Evolutionary conservation across 2,329 filamentous ascomycete genomes (phyloP).

Genomic region (Tolypocladium paradoxum): DNA sequence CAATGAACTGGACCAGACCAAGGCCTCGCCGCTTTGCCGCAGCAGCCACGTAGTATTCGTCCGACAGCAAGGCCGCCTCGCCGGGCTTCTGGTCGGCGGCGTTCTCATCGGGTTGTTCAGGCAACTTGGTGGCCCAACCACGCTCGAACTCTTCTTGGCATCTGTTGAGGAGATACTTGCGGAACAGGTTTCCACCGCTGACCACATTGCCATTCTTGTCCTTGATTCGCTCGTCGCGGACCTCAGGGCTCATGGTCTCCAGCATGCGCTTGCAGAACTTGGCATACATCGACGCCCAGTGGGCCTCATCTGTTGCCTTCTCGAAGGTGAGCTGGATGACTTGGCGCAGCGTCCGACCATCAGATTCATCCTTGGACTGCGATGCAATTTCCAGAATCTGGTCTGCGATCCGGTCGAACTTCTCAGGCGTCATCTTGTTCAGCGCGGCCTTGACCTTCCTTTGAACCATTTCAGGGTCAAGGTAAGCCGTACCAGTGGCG

Average conservation of each 20-base stretch:
- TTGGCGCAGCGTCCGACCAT: conserved; percentile 89
- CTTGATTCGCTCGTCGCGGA: conserved; percentile 88
- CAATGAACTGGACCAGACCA: conserved; percentile 97
- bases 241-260: conserved; percentile 86
- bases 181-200: conserved; percentile 86
- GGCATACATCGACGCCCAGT: conserved; percentile 98
- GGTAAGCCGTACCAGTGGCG: conserved; percentile 37
- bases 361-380: conserved; percentile 90
- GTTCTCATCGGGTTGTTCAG: conserved; percentile 51
- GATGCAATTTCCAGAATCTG: conserved; percentile 87
- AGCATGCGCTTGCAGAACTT: conserved; percentile 98
- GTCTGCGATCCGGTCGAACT: conserved; percentile 90
- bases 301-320: conserved; percentile 95
- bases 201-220: conserved; percentile 86
- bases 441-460: conserved; percentile 96
- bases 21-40: conserved; percentile 94
- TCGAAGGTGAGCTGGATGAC: conserved; percentile 99
- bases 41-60: conserved; percentile 91
- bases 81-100: conserved; percentile 39
- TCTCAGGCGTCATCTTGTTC: conserved; percentile 99
- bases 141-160: conserved; percentile 99
- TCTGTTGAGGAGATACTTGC: conserved; percentile 95
- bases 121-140: conserved; percentile 86
- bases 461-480: conserved; percentile 90
- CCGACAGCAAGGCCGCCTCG: conserved; percentile 77